Evolutionary conservation across 1,139 yeast genomes (phyloP).

Genomic region (Protomyces gravidus): DNA sequence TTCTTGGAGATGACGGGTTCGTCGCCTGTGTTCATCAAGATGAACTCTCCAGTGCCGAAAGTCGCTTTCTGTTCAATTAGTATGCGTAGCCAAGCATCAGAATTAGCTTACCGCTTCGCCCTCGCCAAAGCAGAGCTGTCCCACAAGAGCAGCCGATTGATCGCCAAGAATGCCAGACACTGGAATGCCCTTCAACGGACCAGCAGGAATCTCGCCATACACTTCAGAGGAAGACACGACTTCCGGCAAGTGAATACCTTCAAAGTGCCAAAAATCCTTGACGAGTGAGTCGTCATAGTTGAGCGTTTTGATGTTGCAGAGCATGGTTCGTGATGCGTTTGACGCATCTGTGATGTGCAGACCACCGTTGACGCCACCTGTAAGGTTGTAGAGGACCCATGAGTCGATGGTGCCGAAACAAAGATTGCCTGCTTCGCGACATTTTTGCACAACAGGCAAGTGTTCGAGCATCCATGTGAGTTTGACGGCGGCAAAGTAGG

Average conservation of each 20-base stretch:
- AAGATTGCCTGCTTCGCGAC: conserved; percentile 69
- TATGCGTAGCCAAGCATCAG: too few species aligned
- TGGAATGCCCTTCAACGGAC: conserved; percentile 54
- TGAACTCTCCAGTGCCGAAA: conserved; percentile 95
- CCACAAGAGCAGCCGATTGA: conserved; percentile 89
- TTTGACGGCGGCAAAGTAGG: conserved; percentile 89
- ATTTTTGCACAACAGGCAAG: conserved; percentile 60
- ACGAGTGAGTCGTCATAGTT: conserved; percentile 74
- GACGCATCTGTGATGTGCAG: conserved; percentile 73
- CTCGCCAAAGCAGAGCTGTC: conserved; percentile 76
- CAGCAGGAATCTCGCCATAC: conserved; percentile 54
- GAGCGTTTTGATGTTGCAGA: conserved; percentile 74
- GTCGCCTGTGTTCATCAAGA: conserved; percentile 80
- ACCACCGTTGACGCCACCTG: conserved; percentile 51
- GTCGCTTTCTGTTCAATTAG: too few species aligned
- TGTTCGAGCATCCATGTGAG: conserved; percentile 86
- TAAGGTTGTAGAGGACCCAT: conserved; percentile 84
- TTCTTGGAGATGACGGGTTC: conserved; percentile 55
- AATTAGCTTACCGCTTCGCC: too few species aligned
- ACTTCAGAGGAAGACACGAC: conserved; percentile 75
- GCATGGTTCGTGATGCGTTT: conserved; percentile 86
- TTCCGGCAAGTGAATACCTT: conserved; percentile 61
- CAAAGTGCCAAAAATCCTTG: conserved; percentile 64
- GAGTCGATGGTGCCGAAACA: conserved; percentile 95
- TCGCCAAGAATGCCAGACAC: conserved; percentile 91